A percentile compares a stretch with the other conserved stretches of the same genome.
phyloP scores from a whole-genome alignment of 2,329 filamentous ascomycete genomes.

The Trichophyton schoenleinii region DNA sequence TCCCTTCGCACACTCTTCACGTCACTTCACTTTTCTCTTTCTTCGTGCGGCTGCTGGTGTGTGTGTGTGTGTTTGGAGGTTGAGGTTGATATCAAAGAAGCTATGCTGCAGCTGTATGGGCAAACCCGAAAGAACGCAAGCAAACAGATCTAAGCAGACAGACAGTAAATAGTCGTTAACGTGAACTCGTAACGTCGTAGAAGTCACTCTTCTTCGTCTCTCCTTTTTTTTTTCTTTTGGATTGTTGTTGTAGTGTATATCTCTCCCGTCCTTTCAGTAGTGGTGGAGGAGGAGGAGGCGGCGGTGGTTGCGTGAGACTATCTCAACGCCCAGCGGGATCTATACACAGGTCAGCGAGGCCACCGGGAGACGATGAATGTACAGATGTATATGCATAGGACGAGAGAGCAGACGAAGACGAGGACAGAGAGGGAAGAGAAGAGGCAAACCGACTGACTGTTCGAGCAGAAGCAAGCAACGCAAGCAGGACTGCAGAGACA shows the following conservation, averaged over 20 bases:
- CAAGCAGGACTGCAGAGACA: slow-evolving; percentile 16
- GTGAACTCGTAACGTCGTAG: slow-evolving; percentile 23
- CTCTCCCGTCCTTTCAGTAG: neutral
- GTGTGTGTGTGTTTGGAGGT: too few species aligned
- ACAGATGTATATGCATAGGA: neutral
- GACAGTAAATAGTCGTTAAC: neutral
- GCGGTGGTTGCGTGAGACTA: neutral
- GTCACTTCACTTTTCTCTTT: neutral
- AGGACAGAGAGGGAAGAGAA: neutral
- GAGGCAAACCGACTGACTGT: slow-evolving; percentile 22
- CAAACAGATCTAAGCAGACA: neutral
- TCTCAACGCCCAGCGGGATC: neutral
- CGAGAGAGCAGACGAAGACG: neutral
- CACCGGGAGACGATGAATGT: neutral
- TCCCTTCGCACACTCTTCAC: neutral
- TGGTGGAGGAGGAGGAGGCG: neutral
- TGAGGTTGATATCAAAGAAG: neutral
- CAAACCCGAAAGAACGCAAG: slow-evolving; percentile 1
- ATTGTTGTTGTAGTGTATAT: neutral
- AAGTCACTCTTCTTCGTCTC: slow-evolving; percentile 5
- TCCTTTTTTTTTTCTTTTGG: neutral
- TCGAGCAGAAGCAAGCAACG: slow-evolving; percentile 24
- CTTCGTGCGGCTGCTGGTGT: neutral
- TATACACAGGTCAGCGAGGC: neutral
- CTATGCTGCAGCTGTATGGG: neutral